phyloP scores from a whole-genome alignment of 345 rosid genomes.

The Pistacia vera region DNA sequence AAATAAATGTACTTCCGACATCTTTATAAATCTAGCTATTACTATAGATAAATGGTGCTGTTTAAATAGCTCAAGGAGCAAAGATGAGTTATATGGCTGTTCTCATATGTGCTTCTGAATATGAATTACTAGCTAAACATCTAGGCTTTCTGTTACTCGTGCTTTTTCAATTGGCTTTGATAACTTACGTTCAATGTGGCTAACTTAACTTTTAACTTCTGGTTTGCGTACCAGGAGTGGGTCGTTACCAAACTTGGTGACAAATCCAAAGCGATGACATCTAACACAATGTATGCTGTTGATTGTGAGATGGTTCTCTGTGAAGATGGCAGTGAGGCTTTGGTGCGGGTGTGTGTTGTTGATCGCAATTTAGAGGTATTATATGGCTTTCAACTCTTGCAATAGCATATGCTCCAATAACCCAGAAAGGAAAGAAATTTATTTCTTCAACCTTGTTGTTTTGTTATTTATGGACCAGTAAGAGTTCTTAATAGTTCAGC shows the following conservation, averaged over 20 bases:
- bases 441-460: background rate
- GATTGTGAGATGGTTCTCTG: slow-evolving; percentile 99
- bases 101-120: background rate
- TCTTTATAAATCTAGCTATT: background rate
- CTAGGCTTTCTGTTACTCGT: slow-evolving; percentile 5
- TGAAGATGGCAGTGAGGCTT: slow-evolving; percentile 88
- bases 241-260: slow-evolving; percentile 46
- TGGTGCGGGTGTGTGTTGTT: slow-evolving; percentile 78
- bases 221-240: slow-evolving; percentile 68
- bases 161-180: background rate
- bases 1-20: background rate
- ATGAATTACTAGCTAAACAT: background rate
- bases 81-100: background rate
- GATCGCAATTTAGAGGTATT: slow-evolving; percentile 73
- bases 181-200: background rate
- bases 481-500: background rate
- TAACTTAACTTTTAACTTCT: background rate
- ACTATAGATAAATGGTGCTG: background rate
- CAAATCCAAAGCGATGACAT: slow-evolving; percentile 44
- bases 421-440: background rate
- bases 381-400: background rate
- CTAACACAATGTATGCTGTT: slow-evolving; percentile 64
- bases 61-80: background rate
- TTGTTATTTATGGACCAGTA: background rate
- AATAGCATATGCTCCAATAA: background rate